Conservation (phyloP, 148 eudicot species). For the Arctostaphylos glauca region DNA sequence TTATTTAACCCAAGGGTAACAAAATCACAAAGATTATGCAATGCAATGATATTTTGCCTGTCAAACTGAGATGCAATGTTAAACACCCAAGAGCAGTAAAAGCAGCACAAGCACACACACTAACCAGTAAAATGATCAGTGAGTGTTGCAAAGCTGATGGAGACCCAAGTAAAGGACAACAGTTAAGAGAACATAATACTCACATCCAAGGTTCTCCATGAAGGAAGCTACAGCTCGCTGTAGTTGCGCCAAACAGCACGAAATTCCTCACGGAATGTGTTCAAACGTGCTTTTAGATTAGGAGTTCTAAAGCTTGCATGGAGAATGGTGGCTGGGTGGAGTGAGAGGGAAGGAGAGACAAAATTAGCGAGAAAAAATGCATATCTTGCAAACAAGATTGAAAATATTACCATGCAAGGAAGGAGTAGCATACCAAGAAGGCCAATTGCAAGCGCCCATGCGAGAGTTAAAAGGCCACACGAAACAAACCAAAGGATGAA, state of each 20-base stretch:
- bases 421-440: constrained; percentile 52
- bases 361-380: background rate
- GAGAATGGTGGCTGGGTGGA: constrained; percentile 59
- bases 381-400: background rate
- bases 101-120: background rate
- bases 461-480: constrained; percentile 72
- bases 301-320: constrained; percentile 98
- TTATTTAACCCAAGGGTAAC: background rate
- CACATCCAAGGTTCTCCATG: constrained; percentile 29
- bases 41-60: too few species aligned
- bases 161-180: background rate
- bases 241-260: constrained; percentile 99
- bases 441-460: constrained; percentile 73
- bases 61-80: background rate
- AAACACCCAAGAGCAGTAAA: background rate
- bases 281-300: constrained; percentile 91
- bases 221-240: constrained; percentile 65
- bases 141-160: background rate
- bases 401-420: background rate
- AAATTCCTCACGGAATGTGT: constrained; percentile 96
- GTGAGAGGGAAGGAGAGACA: constrained; percentile 21
- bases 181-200: constrained; percentile 22
- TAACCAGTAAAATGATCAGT: background rate
- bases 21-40: background rate
- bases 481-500: constrained; percentile 85